Percentiles rank a stretch among this genome's conserved stretches.
Conservation (phyloP, 129 eudicot genomes). For the Flaveria bidentis region DNA sequence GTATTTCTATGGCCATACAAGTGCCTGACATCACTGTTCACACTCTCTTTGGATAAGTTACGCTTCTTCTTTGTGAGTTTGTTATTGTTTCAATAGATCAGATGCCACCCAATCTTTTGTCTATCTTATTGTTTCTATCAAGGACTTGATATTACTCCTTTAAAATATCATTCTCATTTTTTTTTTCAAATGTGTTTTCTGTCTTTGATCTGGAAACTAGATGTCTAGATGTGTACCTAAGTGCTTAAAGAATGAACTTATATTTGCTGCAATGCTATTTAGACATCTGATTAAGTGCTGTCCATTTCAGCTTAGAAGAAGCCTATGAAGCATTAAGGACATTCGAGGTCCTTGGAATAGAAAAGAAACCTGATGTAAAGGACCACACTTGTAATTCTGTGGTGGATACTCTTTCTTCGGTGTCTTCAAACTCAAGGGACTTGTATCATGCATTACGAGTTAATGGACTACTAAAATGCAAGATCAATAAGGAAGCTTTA, state of each 20-base stretch:
- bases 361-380: slow-evolving; percentile 43
- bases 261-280: slow-evolving; percentile 10
- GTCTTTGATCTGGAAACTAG: not conserved
- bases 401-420: slow-evolving; percentile 48
- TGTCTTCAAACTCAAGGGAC: slow-evolving; percentile 66
- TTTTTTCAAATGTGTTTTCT: not conserved
- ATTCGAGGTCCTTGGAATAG: slow-evolving; percentile 73
- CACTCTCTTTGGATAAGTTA: not conserved
- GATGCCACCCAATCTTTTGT: not conserved
- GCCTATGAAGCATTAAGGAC: slow-evolving; percentile 74
- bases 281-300: slow-evolving; percentile 21
- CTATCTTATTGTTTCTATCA: slow-evolving; percentile 16
- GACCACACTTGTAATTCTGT: slow-evolving; percentile 58
- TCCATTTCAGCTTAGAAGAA: slow-evolving; percentile 70
- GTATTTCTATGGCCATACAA: slow-evolving; percentile 12
- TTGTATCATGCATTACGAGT: slow-evolving; percentile 62
- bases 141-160: not conserved
- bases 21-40: not conserved
- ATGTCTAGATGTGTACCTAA: not conserved
- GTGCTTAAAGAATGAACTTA: not conserved
- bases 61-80: slow-evolving; percentile 8
- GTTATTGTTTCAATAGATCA: slow-evolving; percentile 3
- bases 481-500: slow-evolving; percentile 45
- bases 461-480: slow-evolving; percentile 65
- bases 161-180: not conserved